Conservation (phyloP, 208 protist genomes). For the Acanthamoeba rhysodes region DNA sequence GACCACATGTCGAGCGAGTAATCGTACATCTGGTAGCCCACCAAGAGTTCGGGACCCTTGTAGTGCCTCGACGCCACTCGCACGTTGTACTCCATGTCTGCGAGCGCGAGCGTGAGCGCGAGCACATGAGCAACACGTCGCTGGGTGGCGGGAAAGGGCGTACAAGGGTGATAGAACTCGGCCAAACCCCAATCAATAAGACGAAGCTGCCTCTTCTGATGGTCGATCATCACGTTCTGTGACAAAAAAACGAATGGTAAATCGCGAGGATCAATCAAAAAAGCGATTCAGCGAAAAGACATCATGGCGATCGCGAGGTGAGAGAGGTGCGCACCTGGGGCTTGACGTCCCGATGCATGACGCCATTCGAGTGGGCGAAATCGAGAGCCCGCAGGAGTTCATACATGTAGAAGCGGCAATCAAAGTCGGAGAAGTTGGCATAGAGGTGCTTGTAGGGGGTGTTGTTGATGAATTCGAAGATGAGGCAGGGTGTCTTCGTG, state of each 20-base stretch:
- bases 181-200: slow-evolving; percentile 99
- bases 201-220: slow-evolving; percentile 95
- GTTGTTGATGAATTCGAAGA: slow-evolving; percentile 99
- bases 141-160: not conserved
- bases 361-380: slow-evolving; percentile 98
- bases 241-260: not conserved
- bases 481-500: slow-evolving; percentile 97
- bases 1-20: slow-evolving; percentile 99
- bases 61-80: slow-evolving; percentile 99
- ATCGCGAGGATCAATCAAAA: not conserved
- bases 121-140: not conserved
- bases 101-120: not conserved
- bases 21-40: slow-evolving; percentile 99
- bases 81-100: slow-evolving; percentile 97
- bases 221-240: slow-evolving; percentile 98
- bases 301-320: not conserved
- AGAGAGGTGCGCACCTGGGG: slow-evolving; percentile 88
- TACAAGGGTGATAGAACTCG: slow-evolving; percentile 99
- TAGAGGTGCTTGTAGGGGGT: slow-evolving; percentile 96
- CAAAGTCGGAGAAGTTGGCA: slow-evolving; percentile 96
- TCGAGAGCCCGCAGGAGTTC: slow-evolving; percentile 96
- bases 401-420: slow-evolving; percentile 99
- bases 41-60: slow-evolving; percentile 98
- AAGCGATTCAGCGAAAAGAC: not conserved
- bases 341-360: slow-evolving; percentile 99